phyloP scores from a whole-genome alignment of 2,329 filamentous ascomycete genomes.

The Eutypa lata region DNA sequence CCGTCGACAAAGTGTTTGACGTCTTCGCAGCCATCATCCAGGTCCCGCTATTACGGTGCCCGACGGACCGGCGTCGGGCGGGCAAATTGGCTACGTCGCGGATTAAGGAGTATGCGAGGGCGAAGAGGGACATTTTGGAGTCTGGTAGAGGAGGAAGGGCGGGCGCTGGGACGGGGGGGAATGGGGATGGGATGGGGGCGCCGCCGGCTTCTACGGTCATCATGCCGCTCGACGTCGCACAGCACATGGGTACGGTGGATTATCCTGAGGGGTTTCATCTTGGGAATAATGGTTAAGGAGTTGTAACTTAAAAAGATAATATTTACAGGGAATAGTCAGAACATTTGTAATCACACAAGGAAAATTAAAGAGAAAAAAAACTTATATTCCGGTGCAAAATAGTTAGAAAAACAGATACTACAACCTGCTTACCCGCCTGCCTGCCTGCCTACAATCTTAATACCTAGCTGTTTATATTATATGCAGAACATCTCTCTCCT shows the following conservation, averaged over 20 bases:
- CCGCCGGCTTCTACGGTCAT: not conserved
- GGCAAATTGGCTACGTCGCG: constrained; percentile 38
- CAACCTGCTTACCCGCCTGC: too few relatives aligned
- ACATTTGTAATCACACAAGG: too few relatives aligned
- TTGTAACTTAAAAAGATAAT: too few relatives aligned
- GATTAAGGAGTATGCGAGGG: constrained; percentile 40
- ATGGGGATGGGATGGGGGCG: not conserved
- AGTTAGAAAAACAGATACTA: too few relatives aligned
- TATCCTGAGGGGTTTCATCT: constrained; percentile 20
- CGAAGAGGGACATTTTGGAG: constrained; percentile 34
- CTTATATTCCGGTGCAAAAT: too few relatives aligned
- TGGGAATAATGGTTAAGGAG: not conserved
- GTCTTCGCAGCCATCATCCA: constrained; percentile 47
- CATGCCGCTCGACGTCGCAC: constrained; percentile 18
- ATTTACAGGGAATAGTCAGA: too few relatives aligned
- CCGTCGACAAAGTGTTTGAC: constrained; percentile 42
- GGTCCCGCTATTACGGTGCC: constrained; percentile 43
- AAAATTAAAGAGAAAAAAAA: too few relatives aligned
- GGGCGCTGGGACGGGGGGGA: not conserved
- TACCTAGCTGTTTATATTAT: too few relatives aligned
- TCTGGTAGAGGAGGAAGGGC: not conserved
- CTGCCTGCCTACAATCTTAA: too few relatives aligned
- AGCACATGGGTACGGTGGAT: constrained; percentile 19
- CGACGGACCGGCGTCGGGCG: constrained; percentile 39
- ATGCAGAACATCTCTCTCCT: too few relatives aligned